Evolutionary conservation across 495 filamentous ascomycete species (phyloP).

Genomic region (Annulohypoxylon nitens): DNA sequence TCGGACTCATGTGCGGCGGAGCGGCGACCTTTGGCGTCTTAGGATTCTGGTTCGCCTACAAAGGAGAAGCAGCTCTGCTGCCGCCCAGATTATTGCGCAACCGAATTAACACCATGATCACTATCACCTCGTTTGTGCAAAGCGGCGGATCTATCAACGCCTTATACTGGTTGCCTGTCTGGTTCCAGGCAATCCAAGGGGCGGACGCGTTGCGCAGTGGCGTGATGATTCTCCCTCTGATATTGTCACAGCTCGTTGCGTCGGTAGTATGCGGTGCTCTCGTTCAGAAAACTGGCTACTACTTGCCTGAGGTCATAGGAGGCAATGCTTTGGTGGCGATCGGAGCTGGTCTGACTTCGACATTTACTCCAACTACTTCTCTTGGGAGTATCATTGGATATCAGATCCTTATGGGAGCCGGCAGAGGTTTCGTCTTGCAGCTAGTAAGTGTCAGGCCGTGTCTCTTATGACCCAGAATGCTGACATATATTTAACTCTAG

Average conservation of each 20-base stretch:
- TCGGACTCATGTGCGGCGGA: constrained; percentile 60
- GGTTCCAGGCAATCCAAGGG: constrained; percentile 73
- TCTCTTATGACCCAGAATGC: neutral
- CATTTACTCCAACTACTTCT: constrained; percentile 58
- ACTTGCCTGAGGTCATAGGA: constrained; percentile 61
- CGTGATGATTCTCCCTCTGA: constrained; percentile 65
- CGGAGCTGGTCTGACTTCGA: constrained; percentile 65
- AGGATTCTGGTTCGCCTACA: constrained; percentile 60
- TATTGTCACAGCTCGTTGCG: constrained; percentile 63
- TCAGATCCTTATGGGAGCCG: constrained; percentile 67
- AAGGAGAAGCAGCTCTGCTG: constrained; percentile 60
- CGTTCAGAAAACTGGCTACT: constrained; percentile 60
- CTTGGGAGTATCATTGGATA: constrained; percentile 69
- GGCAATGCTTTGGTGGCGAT: constrained; percentile 70
- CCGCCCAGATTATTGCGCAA: constrained; percentile 45
- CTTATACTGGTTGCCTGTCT: constrained; percentile 68
- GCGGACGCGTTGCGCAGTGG: constrained; percentile 63
- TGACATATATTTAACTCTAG: constrained; percentile 30
- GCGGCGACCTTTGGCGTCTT: constrained; percentile 54
- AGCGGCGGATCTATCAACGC: constrained; percentile 39
- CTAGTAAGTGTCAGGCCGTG: constrained; percentile 52
- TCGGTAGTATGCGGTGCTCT: constrained; percentile 62
- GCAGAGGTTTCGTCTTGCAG: constrained; percentile 64
- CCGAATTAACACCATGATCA: constrained; percentile 50
- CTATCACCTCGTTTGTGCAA: constrained; percentile 43